Base-by-base conservation (phyloP, 2,329 filamentous ascomycete genomes). In the Fusarium sublunatum region DNA sequence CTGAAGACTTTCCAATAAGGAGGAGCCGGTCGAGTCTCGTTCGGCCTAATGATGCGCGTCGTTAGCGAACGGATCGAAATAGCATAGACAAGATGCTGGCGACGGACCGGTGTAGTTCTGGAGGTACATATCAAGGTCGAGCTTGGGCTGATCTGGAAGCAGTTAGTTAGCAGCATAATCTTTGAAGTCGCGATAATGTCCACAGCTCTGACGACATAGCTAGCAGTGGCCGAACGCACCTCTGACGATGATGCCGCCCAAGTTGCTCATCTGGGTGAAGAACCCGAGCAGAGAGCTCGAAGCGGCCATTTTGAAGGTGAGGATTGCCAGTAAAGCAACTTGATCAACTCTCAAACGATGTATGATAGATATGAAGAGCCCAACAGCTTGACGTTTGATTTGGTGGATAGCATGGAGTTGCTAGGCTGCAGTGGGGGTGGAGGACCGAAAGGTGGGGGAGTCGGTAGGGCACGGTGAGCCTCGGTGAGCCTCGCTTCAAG, bases 71-170 rank as follows among this genome's bases (percentile, higher is more conserved):
- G 32, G 34, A 22, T 28, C 29, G 24, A 35, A n/a, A 29, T n/a
- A 6, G 13, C 10, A 43, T 28, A 11, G 22, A 45, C 19, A 41
- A 28, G 10, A 31, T 42, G 6, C 66, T 13, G 2, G 35, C 19
- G 28, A 46, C 79, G 41, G 78, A 93, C 93, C 92, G 74, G 82
- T 84, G 77, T 98, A 99, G 73, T 97, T 96, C 66, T 89, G 84
- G 45, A 97, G 90, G 76, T 97, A 98, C 34, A 90, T 86, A 60
- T 97, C 92, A 38, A 99, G 85, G 71, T 98, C 95, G 68, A 98
- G 89, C 73, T 94, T 97, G 9, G 94, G 93, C 7, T 86, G 78
- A 43, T 92, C 91, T 94, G 48, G 13, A 57, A 38, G 36, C 32
- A 32, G 13, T 40, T 15, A 32, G 39, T 71, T 43, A 71, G 60